Base-by-base conservation (phyloP, 2,329 filamentous ascomycete genomes). In the Boeremia lycopersici region DNA sequence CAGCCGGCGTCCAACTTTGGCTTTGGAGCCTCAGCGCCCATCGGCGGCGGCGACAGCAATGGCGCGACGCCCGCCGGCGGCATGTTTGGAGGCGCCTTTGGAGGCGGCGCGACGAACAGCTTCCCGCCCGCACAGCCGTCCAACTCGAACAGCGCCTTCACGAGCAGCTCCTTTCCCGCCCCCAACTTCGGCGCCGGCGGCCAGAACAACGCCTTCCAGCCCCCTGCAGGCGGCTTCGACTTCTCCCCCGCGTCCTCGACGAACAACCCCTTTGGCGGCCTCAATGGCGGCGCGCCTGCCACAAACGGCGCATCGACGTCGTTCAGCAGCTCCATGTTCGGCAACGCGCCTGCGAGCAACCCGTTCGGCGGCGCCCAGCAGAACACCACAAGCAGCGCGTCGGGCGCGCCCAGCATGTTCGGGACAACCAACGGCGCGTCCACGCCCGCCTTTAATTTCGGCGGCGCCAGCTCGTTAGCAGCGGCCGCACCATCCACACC, bases 101-200 rank as follows among this genome's bases (percentile, higher is more conserved):
- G 64, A 4, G 57, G 50, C 25, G 55, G 43, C 58, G 51, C 64
- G 8, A 69, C 67, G 6, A 72, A 47, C 57, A 73, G 69, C 57
- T 73, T 73, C 49, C 70, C 71, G 8, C 68, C 70, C 12, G 62
- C 68, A 5, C 69, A 70, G 46, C 35, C 68, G 3, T 44, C 64
- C 1, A 57, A 63, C 13, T 60, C 69, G 25, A 65, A 46, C 61
- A 69, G 61, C 39, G 35, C 60, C 11, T 72, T 74, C 53, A 53
- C 62, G 30, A 70, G 46, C 48, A 67, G 65, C 12, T 74, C 70
- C 1, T 74, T 74, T 36, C 70, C 70, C 12, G 58, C 68, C 3
- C 70, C 70, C 19, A 56, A 61, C 4, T 72, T 74, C 41, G 70
- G 70, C 36, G 65, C 57, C 15, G 54, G 53, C 48, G 62, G 33